Base-by-base conservation (phyloP, 257 asterid species). In the Ilex aquifolium region DNA sequence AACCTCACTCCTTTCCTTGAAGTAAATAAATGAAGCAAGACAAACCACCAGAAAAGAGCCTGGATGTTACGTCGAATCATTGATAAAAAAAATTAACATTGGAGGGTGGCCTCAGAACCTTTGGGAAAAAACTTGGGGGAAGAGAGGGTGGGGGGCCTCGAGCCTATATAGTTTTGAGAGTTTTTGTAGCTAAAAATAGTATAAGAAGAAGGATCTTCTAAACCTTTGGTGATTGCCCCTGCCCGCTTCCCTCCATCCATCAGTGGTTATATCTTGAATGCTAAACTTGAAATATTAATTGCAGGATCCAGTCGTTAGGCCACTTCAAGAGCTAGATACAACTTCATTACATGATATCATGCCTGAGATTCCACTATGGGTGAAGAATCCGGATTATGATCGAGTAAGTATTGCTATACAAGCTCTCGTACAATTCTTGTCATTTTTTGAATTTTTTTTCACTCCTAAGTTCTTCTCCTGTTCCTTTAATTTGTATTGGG, bases 331-430 rank as follows among this genome's bases (percentile, higher is more conserved):
- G 69, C 76, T 82, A 52, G 91, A 83, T 61, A 29, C 84, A 7
- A 74, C 68, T 31, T 79, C 68, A 40, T 36, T 90, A 65, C 89
- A 82, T 70, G 87, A 85, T 59, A 84, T 90, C 55, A 79, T 80
- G 85, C 80, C 87, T 2, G 97, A 87, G 65, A 80, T 90, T 62
- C 97, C 97, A 31, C 67, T 78, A 31, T 90, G 97, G 97, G 86
- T 87, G 27, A 90, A 90, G 71, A 80, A 81, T 63, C 95, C 97
- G 10, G 96, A 90, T 73, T 88, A 82, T 21, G 97, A 90, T 62
- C 79, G 97, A 69, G 97, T 88, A 72, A 62, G 85, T 66, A 57
- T 39, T 53, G 13, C 49, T 31, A 46, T 51, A 21, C 36, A 15
- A 6, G n/a, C 63, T 57, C 27, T 32, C 31, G 8, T 53, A 53